Evolutionary conservation across 106 monocot species (phyloP), one percentile per base, ranked within the genome.

Genomic region (Ottelia alismoides): DNA sequence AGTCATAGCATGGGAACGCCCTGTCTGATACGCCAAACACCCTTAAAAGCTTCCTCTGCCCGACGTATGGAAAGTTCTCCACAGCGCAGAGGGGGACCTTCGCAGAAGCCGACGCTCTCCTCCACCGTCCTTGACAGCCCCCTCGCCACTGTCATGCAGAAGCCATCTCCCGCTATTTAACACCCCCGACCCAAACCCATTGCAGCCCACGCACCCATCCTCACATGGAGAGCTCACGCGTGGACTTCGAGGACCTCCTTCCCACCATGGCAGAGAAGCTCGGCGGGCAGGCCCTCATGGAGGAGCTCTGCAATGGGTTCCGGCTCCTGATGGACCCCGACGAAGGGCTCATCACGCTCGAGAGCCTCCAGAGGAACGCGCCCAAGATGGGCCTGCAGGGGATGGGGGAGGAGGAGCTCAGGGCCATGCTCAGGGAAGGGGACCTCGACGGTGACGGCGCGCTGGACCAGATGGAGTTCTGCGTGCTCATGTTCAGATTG

Each of bases 231-330:
- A n/a, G n/a, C n/a, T n/a, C n/a, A n/a, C n/a, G n/a, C n/a, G n/a
- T 58, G 31, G 57, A 11, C 7, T 58, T 58, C 43, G 57, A 58
- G 43, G 57, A 58, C 40, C 25, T 40, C 22, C 23, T 58, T 31
- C 57, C 57, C 20, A 22, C 40, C 10, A 58, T 58, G 57, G 57
- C 57, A 25, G 57, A 58, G 57, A 18, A 28, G 57, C 40, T 58
- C 11, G 43, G 57, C 2, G 57, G 27, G 57, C 27, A 58, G 57
- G 57, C 21, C 2, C 22, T 58, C 20, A 44, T 58, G 1, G 40
- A n/a, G 43, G 57, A 58, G 43, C 57, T 58, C 20, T 58, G 57
- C 57, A 58, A 58, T 12, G 57, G 57, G 21, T 58, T 58, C 57
- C 57, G 57, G 11, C 57, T 58, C 40, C 43, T 58, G 57, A 58